These are phyloP conservation scores for Schizosaccharomyces octosporus DNA, from an alignment of 805 yeast genomes.

Conservation along the genomic window DNA sequence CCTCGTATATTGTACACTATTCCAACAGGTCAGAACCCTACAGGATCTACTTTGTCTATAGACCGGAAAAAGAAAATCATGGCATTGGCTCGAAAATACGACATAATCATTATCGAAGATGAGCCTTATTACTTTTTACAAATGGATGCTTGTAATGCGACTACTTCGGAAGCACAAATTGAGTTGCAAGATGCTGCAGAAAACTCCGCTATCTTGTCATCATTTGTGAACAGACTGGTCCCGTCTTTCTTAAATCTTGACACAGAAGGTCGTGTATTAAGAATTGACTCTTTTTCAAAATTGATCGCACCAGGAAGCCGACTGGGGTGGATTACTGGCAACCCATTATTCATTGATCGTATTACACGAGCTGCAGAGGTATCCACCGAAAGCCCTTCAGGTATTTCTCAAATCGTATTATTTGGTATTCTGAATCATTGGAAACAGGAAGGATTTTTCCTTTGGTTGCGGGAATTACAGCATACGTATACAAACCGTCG, in stretches of 20 bases:
- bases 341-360: slow-evolving; percentile 36
- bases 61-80: slow-evolving; percentile 63
- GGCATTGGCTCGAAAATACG: slow-evolving; percentile 59
- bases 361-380: slow-evolving; percentile 54
- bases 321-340: slow-evolving; percentile 74
- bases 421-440: slow-evolving; percentile 29
- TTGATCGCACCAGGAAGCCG: slow-evolving; percentile 80
- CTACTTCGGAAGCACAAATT: slow-evolving; percentile 3
- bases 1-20: slow-evolving; percentile 79
- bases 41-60: slow-evolving; percentile 58
- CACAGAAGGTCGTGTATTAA: slow-evolving; percentile 66
- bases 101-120: slow-evolving; percentile 70
- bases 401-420: slow-evolving; percentile 48
- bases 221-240: not conserved
- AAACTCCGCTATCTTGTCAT: slow-evolving; percentile 29
- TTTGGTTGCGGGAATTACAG: slow-evolving; percentile 61
- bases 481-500: slow-evolving; percentile 66
- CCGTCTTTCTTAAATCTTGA: slow-evolving; percentile 28
- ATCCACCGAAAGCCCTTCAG: slow-evolving; percentile 55
- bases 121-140: slow-evolving; percentile 95
- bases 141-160: slow-evolving; percentile 43
- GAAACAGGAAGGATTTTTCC: slow-evolving; percentile 12
- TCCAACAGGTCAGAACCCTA: slow-evolving; percentile 94
- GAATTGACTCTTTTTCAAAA: slow-evolving; percentile 78
- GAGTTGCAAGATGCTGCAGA: slow-evolving; percentile 35